Evolutionary conservation across 83 land plant species (phyloP).

Genomic region (Diphasiastrum complanatum): DNA sequence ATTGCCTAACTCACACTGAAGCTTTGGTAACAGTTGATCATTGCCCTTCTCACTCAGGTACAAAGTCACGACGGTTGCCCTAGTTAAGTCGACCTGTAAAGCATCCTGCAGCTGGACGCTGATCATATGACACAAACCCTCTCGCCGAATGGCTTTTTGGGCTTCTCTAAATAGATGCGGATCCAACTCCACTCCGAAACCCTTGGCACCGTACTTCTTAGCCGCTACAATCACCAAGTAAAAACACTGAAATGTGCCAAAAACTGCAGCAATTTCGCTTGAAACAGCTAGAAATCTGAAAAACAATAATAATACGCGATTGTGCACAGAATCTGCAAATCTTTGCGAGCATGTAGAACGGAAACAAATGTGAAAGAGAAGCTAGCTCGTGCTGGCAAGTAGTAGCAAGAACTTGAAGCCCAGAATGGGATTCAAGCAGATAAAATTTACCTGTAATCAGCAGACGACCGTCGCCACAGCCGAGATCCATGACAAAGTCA

Average conservation of each 20-base stretch:
- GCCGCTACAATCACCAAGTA: too few species aligned
- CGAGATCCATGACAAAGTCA: constrained; percentile 29
- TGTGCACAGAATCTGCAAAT: too few species aligned
- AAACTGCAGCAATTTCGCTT: too few species aligned
- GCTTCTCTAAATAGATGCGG: constrained; percentile 29
- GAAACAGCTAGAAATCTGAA: too few species aligned
- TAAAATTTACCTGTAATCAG: constrained; percentile 29
- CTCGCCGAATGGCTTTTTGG: constrained; percentile 18
- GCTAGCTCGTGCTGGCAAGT: too few species aligned
- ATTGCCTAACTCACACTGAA: constrained; percentile 21
- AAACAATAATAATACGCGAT: too few species aligned
- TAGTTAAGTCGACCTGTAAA: constrained; percentile 21
- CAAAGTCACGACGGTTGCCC: constrained; percentile 33
- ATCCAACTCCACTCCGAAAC: constrained; percentile 43
- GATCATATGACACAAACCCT: constrained; percentile 31
- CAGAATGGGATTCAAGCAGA: too few species aligned
- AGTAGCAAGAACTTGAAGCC: too few species aligned
- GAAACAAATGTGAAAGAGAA: too few species aligned
- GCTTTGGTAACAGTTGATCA: constrained; percentile 28
- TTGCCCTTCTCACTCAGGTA: constrained; percentile 37
- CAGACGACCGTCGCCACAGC: constrained; percentile 37
- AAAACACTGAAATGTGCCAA: too few species aligned
- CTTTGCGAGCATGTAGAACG: too few species aligned
- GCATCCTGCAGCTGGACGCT: constrained; percentile 32
- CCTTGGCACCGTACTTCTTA: constrained; percentile 32